Percentiles rank a stretch among this genome's conserved stretches.
Evolutionary conservation across 2,329 filamentous ascomycete genomes (phyloP).

Genomic region (Fusarium decemcellulare): DNA sequence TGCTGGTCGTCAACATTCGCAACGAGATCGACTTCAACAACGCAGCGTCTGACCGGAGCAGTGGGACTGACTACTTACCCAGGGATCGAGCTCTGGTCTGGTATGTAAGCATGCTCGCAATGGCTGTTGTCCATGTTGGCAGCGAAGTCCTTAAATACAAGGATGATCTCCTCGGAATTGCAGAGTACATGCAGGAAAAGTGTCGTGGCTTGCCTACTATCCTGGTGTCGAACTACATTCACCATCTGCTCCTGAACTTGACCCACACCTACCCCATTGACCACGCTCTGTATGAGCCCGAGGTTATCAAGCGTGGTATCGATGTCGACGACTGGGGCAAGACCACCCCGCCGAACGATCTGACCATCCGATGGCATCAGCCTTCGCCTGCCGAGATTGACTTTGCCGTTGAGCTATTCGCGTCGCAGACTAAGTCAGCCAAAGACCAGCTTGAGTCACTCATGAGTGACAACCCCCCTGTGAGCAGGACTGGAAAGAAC

Average conservation of each 20-base stretch:
- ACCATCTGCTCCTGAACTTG: constrained; percentile 94
- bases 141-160: constrained; percentile 91
- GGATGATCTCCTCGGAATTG: constrained; percentile 90
- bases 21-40: constrained; percentile 98
- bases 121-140: constrained; percentile 97
- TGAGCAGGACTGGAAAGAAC: constrained; percentile 93
- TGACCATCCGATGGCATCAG: constrained; percentile 93
- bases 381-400: constrained; percentile 84
- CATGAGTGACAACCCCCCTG: constrained; percentile 84
- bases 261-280: constrained; percentile 96
- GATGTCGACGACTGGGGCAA: constrained; percentile 88
- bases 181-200: constrained; percentile 95
- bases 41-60: constrained; percentile 93
- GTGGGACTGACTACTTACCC: constrained; percentile 92
- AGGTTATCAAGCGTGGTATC: constrained; percentile 78
- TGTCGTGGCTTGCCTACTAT: constrained; percentile 95
- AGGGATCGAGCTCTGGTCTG: constrained; percentile 94
- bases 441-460: constrained; percentile 81
- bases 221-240: constrained; percentile 97
- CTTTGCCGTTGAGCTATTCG: constrained; percentile 91
- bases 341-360: constrained; percentile 78
- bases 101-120: constrained; percentile 97
- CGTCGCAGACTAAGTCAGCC: constrained; percentile 84
- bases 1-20: constrained; percentile 91
- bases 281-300: constrained; percentile 88